These are phyloP conservation scores for Boletales sp. DNA, from an alignment of 768 basidiomycete species.

Conservation along the genomic window DNA sequence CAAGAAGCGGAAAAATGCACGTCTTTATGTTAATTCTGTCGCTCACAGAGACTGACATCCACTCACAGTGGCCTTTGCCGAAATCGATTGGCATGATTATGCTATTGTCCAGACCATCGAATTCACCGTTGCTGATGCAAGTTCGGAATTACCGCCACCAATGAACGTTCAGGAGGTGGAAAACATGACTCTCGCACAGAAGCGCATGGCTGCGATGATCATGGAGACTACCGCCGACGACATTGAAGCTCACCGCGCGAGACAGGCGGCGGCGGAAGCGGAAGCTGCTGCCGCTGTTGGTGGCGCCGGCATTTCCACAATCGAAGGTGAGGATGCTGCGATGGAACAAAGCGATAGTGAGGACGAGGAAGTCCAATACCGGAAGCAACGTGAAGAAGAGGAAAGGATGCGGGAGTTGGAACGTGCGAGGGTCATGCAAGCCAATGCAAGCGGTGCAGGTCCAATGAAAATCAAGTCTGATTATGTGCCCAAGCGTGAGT, in stretches of 20 bases:
- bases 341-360: slow-evolving; percentile 85
- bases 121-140: slow-evolving; percentile 89
- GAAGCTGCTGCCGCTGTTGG: slow-evolving; percentile 81
- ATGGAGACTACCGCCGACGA: slow-evolving; percentile 93
- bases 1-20: slow-evolving; percentile 85
- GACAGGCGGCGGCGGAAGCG: slow-evolving; percentile 81
- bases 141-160: slow-evolving; percentile 90
- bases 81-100: slow-evolving; percentile 99
- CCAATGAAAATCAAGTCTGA: slow-evolving; percentile 95
- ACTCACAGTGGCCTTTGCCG: slow-evolving; percentile 80
- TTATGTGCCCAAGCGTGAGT: slow-evolving; percentile 89
- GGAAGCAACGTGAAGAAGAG: slow-evolving; percentile 62
- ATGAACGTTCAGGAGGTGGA: slow-evolving; percentile 95
- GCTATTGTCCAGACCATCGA: slow-evolving; percentile 98
- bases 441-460: slow-evolving; percentile 68
- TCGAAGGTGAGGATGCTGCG: slow-evolving; percentile 55
- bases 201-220: slow-evolving; percentile 97
- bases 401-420: slow-evolving; percentile 69
- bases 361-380: slow-evolving; percentile 61
- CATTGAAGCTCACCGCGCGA: slow-evolving; percentile 75
- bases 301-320: slow-evolving; percentile 44
- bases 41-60: slow-evolving; percentile 2
- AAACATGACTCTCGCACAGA: slow-evolving; percentile 95
- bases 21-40: slow-evolving; percentile 27
- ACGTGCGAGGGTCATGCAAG: slow-evolving; percentile 76